Conservation (phyloP, 2,329 filamentous ascomycete species). For the Neophaeococcomyces mojaviensis region DNA sequence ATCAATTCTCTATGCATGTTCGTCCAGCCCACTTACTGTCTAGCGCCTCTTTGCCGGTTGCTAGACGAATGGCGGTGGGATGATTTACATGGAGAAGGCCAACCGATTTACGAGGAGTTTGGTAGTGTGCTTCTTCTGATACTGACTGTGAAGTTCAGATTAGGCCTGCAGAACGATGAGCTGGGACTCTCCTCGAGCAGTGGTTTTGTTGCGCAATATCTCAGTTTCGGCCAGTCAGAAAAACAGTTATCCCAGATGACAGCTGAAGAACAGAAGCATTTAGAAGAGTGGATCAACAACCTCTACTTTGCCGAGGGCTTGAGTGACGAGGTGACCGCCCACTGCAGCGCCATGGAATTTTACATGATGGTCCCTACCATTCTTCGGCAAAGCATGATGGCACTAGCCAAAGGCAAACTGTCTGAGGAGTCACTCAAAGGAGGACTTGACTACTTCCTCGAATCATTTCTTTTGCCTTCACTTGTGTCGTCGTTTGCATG, state of each 20-base stretch:
- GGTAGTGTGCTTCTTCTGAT: constrained; percentile 54
- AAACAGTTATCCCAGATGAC: constrained; percentile 45
- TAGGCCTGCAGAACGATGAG: constrained; percentile 45
- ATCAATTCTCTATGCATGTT: constrained; percentile 56
- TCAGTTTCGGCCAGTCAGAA: constrained; percentile 40
- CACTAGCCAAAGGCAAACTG: constrained; percentile 49
- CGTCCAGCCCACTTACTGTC: constrained; percentile 47
- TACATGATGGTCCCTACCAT: constrained; percentile 56
- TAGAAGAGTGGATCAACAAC: constrained; percentile 54
- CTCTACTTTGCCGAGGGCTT: constrained; percentile 57
- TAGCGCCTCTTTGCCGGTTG: constrained; percentile 51
- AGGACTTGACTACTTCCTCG: constrained; percentile 57
- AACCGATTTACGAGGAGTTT: constrained; percentile 60
- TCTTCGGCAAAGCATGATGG: constrained; percentile 53
- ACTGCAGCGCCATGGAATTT: constrained; percentile 58
- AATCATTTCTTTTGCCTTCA: constrained; percentile 57
- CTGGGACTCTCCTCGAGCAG: constrained; percentile 44
- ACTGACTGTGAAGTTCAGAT: constrained; percentile 51
- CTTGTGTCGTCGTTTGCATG: constrained; percentile 52
- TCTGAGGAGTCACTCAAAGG: constrained; percentile 52
- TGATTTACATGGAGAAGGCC: constrained; percentile 57
- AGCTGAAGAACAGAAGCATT: constrained; percentile 49
- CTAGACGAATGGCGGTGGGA: constrained; percentile 59
- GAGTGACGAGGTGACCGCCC: constrained; percentile 56
- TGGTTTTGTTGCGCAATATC: constrained; percentile 50